A percentile compares a stretch with the other conserved stretches of the same genome.
phyloP scores from a whole-genome alignment of 768 basidiomycete genomes.

The Amanita muscaria region DNA sequence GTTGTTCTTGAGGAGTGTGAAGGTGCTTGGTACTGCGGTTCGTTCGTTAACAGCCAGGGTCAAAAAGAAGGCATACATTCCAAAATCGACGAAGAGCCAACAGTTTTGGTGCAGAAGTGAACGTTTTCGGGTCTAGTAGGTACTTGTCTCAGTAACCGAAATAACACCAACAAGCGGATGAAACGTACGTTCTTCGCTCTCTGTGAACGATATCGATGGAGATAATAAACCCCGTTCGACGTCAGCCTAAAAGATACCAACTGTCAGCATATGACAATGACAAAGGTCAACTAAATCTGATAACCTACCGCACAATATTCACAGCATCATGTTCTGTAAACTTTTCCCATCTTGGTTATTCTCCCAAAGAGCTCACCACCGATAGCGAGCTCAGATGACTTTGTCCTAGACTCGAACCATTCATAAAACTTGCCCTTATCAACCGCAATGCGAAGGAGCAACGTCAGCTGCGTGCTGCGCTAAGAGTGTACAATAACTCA shows the following conservation, averaged over 20 bases:
- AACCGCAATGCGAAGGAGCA: background rate
- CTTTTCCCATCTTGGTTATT: constrained; percentile 74
- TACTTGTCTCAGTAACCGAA: constrained; percentile 2
- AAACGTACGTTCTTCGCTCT: constrained; percentile 85
- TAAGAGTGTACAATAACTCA: constrained; percentile 28
- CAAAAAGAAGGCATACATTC: constrained; percentile 54
- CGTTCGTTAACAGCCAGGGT: background rate
- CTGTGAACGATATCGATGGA: constrained; percentile 90
- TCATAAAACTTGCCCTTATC: constrained; percentile 88
- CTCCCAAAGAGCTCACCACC: constrained; percentile 95
- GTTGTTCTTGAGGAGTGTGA: constrained; percentile 58
- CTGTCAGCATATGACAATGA: no score
- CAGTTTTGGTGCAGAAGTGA: no score
- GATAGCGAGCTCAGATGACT: no score
- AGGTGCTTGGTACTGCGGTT: constrained; percentile 69
- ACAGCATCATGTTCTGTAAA: constrained; percentile 93
- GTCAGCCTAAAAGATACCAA: no score
- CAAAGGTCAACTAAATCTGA: no score
- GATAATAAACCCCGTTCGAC: no score
- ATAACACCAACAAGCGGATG: constrained; percentile 39
- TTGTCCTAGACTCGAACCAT: constrained; percentile 94
- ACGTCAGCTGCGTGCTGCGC: background rate
- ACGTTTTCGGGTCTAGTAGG: constrained; percentile 84
- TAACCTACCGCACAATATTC: no score
- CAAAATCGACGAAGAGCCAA: constrained; percentile 96